Evolutionary conservation across 176 grass and related monocot species (phyloP).

Genomic region (Oryza australiensis): DNA sequence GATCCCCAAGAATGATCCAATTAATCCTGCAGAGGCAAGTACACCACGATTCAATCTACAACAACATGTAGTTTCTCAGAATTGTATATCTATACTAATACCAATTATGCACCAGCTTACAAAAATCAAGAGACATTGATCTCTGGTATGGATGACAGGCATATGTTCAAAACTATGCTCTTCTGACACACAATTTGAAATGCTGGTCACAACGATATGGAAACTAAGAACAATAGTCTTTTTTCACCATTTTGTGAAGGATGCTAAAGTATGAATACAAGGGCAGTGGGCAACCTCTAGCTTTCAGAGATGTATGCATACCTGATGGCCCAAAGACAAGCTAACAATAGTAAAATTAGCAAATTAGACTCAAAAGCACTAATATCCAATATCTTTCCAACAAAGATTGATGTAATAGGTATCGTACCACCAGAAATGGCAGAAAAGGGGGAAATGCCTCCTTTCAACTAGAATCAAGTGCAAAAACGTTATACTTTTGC

Average conservation of each 20-base stretch:
- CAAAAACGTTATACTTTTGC: neutral
- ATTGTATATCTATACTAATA: neutral
- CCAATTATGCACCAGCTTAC: neutral
- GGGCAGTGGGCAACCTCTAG: neutral
- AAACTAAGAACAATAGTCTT: neutral
- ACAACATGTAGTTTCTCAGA: neutral
- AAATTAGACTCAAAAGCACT: neutral
- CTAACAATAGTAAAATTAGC: neutral
- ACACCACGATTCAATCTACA: neutral
- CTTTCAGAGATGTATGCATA: neutral
- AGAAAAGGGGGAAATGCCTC: too few species aligned
- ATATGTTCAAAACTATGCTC: neutral
- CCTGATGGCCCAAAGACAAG: neutral
- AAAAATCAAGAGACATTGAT: neutral
- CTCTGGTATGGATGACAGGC: neutral
- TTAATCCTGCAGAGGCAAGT: neutral
- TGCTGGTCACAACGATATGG: neutral
- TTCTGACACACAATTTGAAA: neutral
- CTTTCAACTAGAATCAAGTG: neutral
- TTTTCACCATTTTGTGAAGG: neutral
- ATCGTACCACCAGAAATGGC: too few species aligned
- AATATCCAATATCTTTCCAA: neutral
- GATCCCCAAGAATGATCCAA: neutral
- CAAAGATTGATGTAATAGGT: too few species aligned
- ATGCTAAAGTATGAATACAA: neutral